A percentile compares a stretch with the other conserved stretches of the same genome.
phyloP scores from a whole-genome alignment of 2,329 filamentous ascomycete species.

The Nemania sp. region DNA sequence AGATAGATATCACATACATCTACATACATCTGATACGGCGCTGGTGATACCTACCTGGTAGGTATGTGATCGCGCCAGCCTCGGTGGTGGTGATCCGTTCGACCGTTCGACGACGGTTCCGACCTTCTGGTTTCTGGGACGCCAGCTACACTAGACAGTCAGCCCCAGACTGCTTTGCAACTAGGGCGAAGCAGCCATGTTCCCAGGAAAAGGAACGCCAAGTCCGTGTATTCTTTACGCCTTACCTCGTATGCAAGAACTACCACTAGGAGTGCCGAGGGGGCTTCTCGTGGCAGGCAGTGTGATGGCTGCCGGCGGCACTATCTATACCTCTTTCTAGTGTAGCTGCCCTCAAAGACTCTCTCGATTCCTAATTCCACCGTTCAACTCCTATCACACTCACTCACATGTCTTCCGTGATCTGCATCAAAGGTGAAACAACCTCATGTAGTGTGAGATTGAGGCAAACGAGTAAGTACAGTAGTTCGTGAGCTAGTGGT shows the following conservation, averaged over 20 bases:
- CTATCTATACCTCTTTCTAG: not conserved
- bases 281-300: conserved; percentile 9
- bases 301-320: conserved; percentile 14
- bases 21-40: too few relatives aligned
- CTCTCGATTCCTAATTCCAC: not conserved
- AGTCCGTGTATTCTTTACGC: conserved; percentile 9
- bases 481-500: conserved; percentile 3
- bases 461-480: not conserved
- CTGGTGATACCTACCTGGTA: not conserved
- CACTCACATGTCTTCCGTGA: conserved; percentile 5
- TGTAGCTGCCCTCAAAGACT: not conserved
- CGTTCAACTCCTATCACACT: not conserved
- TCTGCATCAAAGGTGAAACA: conserved; percentile 16
- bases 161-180: not conserved
- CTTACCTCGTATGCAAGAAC: conserved; percentile 8
- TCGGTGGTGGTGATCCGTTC: not conserved
- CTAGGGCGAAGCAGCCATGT: not conserved
- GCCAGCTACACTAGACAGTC: too few relatives aligned
- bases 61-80: not conserved
- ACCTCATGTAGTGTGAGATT: not conserved
- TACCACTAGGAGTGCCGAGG: not conserved
- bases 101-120: not conserved
- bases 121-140: not conserved
- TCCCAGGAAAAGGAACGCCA: not conserved
- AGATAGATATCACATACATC: not conserved